Evolutionary conservation across 257 asterid species (phyloP).

Genomic region (Gardenia jasminoides): DNA sequence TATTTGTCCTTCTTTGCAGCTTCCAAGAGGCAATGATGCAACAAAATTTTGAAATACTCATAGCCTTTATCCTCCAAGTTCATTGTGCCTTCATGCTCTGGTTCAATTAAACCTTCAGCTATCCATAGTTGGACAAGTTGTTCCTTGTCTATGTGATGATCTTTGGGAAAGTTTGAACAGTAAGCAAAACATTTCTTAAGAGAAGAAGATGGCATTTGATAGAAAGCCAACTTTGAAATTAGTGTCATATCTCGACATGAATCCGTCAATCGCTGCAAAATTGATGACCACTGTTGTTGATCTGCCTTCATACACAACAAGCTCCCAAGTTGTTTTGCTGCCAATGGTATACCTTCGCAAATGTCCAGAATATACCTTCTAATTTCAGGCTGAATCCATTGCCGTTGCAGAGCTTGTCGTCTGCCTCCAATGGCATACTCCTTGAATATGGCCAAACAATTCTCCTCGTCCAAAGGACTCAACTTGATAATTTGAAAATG

Average conservation of each 20-base stretch:
- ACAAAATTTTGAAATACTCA: neutral
- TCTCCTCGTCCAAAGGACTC: neutral
- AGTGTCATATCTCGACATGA: neutral
- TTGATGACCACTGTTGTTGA: neutral
- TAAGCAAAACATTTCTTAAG: neutral
- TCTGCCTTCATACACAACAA: neutral
- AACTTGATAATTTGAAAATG: too few relatives aligned
- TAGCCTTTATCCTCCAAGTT: neutral
- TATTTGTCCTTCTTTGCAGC: neutral
- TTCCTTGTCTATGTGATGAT: neutral
- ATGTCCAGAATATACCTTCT: too few relatives aligned
- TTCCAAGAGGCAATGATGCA: neutral
- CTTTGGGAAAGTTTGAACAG: neutral
- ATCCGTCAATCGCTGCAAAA: neutral
- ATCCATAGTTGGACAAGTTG: neutral
- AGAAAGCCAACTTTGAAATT: too few relatives aligned
- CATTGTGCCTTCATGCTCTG: neutral
- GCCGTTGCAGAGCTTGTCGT: neutral
- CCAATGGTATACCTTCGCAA: neutral
- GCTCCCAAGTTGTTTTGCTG: neutral
- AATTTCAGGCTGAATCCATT: neutral
- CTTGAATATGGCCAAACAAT: neutral
- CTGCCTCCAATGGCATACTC: neutral
- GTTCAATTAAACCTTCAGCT: neutral
- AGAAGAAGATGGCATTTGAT: neutral